phyloP scores from a whole-genome alignment of 495 filamentous ascomycete species.

The Penicillium argentinense region DNA sequence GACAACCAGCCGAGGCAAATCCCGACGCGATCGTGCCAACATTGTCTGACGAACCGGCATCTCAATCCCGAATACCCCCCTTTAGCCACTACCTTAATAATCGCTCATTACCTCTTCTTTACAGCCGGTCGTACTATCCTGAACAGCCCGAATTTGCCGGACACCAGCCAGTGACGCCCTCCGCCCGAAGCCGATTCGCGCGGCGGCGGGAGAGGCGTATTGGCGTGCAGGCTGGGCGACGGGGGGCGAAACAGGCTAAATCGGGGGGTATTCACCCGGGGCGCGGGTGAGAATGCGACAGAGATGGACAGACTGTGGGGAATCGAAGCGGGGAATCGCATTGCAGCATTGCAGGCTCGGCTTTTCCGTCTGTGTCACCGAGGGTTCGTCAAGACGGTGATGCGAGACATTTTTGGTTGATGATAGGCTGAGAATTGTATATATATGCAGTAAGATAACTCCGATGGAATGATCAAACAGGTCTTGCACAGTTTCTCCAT shows the following conservation, averaged over 20 bases:
- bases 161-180: not conserved
- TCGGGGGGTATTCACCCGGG: not conserved
- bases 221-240: not conserved
- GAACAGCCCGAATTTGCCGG: not conserved
- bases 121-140: too few species aligned
- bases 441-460: too few species aligned
- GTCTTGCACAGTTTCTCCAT: too few species aligned
- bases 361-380: not conserved
- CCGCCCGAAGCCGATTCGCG: slow-evolving; percentile 5
- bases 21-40: too few species aligned
- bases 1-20: not conserved
- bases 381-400: too few species aligned
- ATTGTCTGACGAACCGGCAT: not conserved
- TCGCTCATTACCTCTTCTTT: not conserved
- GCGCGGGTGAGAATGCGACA: too few species aligned
- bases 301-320: too few species aligned
- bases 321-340: not conserved
- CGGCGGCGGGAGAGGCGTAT: not conserved
- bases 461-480: too few species aligned
- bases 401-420: too few species aligned
- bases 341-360: not conserved
- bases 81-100: not conserved
- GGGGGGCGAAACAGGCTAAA: slow-evolving; percentile 1
- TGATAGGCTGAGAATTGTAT: too few species aligned
- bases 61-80: not conserved